phyloP scores from a whole-genome alignment of 2,329 filamentous ascomycete species.

The Pseudomassariella vexata region DNA sequence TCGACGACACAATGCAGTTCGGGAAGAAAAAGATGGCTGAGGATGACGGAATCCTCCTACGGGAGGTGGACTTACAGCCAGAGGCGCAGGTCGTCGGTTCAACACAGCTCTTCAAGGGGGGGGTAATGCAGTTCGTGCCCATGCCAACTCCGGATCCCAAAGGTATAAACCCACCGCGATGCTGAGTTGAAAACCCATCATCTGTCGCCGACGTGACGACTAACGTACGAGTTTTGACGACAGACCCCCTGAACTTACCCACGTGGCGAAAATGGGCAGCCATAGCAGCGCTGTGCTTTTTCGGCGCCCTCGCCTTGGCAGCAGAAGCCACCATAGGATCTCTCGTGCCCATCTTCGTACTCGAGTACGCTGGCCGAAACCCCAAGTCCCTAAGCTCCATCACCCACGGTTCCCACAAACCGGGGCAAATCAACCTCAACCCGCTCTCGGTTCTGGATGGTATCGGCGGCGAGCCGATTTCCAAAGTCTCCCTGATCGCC shows the following conservation, averaged over 20 bases:
- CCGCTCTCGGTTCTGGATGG: conserved; percentile 21
- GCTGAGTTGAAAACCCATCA: conserved; percentile 6
- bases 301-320: conserved; percentile 21
- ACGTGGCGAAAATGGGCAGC: conserved; percentile 25
- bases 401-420: conserved; percentile 10
- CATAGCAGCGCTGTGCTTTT: conserved; percentile 21
- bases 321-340: conserved; percentile 22
- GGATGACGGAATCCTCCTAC: too few relatives aligned
- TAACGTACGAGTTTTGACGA: too few relatives aligned
- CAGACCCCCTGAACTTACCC: conserved; percentile 25
- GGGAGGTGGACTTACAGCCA: too few relatives aligned
- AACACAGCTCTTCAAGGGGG: conserved; percentile 13
- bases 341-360: conserved; percentile 26
- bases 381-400: conserved; percentile 19
- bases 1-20: too few relatives aligned
- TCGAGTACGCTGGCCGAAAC: conserved; percentile 27
- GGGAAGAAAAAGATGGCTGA: too few relatives aligned
- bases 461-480: conserved; percentile 21
- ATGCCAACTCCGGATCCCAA: conserved; percentile 25
- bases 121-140: conserved; percentile 14
- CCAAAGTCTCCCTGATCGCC: conserved; percentile 22
- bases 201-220: conserved; percentile 2
- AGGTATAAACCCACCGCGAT: conserved; percentile 13
- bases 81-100: conserved; percentile 14
- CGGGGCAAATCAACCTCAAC: conserved; percentile 6